Base-by-base conservation (phyloP, 2,329 filamentous ascomycete genomes). In the Stachybotrys chartarum region DNA sequence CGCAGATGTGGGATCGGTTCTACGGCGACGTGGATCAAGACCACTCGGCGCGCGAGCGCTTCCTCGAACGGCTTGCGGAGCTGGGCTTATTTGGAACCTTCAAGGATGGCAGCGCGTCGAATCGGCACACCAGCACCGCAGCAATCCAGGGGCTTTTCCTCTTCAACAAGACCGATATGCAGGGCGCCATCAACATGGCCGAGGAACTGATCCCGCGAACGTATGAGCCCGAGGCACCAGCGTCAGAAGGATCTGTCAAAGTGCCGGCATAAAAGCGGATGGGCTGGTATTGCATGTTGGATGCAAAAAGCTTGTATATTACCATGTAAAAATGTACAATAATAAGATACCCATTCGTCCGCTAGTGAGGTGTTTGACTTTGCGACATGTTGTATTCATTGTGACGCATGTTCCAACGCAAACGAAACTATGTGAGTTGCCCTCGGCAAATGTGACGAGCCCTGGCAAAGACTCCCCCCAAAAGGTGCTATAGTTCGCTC, bases 81-180 rank as follows among this genome's bases (percentile, higher is more conserved):
- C 75, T 94, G 16, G 87, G 87, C 0, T 71, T 97, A 30, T 83
- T 95, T 54, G 81, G 84, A 17, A 77, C 81, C 53, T 77, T 75
- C 24, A 66, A 75, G 30, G 79, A 79, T 18, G 72, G 73, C 3
- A 74, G 75, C 55, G 68, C 74, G 3, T 77, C 73, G 5, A 71
- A 74, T 46, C 76, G 77, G 50, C 75, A 75, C 56, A 89, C 91
- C 16, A 97, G 92, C 68, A 92, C 93, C 5, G 94, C 94, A 31
- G 91, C 91, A 24, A 84, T 99, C 32, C 94, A 99, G 72, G 94
- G 94, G 0, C 73, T 99, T 49, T 99, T 99, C 71, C 71, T 97
- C 69, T 96, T 95, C 70, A 95, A 97, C 73, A 99, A 99, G 75
- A 88, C 87, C 60, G 82, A 96, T 63, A 88, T 92, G 78, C 80